Percentiles rank a stretch among this genome's conserved stretches.
Evolutionary conservation across 2,329 filamentous ascomycete genomes (phyloP).

Genomic region (Dothiorella sarmentorum): DNA sequence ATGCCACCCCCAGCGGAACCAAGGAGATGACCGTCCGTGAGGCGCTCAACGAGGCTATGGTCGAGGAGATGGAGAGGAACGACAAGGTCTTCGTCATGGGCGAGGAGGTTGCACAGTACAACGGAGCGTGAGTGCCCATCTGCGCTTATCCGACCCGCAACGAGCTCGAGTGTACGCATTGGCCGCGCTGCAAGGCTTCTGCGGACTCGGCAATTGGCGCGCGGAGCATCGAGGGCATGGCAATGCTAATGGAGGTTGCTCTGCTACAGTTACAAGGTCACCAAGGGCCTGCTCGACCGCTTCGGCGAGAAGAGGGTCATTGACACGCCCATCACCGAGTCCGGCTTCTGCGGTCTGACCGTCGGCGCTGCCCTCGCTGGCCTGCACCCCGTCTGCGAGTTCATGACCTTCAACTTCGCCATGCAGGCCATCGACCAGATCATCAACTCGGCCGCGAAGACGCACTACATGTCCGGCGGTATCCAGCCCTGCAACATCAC

Average conservation of each 20-base stretch:
- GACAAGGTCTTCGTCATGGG: conserved; percentile 93
- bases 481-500: conserved; percentile 99
- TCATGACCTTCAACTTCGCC: conserved; percentile 99
- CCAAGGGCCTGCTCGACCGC: conserved; percentile 92
- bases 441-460: conserved; percentile 98
- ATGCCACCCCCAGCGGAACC: conserved; percentile 58
- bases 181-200: background rate
- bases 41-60: conserved; percentile 94
- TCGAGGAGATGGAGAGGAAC: conserved; percentile 93
- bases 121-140: conserved; percentile 68
- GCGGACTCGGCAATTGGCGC: background rate
- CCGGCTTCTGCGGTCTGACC: conserved; percentile 88
- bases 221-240: background rate
- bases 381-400: conserved; percentile 93
- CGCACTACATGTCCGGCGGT: conserved; percentile 99
- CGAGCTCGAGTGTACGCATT: background rate
- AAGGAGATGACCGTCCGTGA: conserved; percentile 98
- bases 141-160: background rate
- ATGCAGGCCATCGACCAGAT: conserved; percentile 99
- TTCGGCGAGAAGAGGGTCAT: conserved; percentile 98
- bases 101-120: conserved; percentile 99
- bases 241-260: conserved; percentile 36
- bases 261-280: conserved; percentile 81
- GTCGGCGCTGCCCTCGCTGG: conserved; percentile 93
- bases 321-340: conserved; percentile 97